Evolutionary conservation across 306 rosid species (phyloP).

Genomic region (Coriaria nepalensis): DNA sequence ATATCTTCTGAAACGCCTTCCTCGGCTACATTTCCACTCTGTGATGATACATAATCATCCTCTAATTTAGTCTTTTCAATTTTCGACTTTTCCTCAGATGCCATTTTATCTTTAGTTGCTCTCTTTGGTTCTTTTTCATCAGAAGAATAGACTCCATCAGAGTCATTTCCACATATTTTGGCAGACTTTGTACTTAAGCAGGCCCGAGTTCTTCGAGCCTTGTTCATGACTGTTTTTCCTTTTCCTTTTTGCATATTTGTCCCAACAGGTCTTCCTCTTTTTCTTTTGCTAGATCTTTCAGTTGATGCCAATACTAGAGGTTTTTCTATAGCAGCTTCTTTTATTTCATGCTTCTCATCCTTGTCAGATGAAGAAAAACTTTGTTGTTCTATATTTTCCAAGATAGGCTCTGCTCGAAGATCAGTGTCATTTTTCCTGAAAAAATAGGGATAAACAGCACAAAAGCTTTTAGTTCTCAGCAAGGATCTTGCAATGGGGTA

Average conservation of each 20-base stretch:
- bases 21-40: slow-evolving; percentile 10
- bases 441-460: slow-evolving; percentile 3
- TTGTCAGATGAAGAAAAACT: slow-evolving; percentile 12
- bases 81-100: slow-evolving; percentile 13
- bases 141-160: slow-evolving; percentile 39
- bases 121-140: slow-evolving; percentile 15
- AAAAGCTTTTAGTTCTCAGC: not conserved
- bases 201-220: slow-evolving; percentile 33
- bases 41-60: slow-evolving; percentile 21
- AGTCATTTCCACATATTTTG: slow-evolving; percentile 45
- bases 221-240: slow-evolving; percentile 23
- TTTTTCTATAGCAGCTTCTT: slow-evolving; percentile 20
- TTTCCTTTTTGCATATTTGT: slow-evolving; percentile 26
- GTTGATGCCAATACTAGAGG: slow-evolving; percentile 16
- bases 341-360: slow-evolving; percentile 19
- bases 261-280: slow-evolving; percentile 61
- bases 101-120: slow-evolving; percentile 11
- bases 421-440: slow-evolving; percentile 35
- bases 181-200: slow-evolving; percentile 37
- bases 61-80: slow-evolving; percentile 10
- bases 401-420: slow-evolving; percentile 13
- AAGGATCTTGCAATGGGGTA: too few relatives aligned
- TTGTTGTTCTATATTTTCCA: slow-evolving; percentile 15
- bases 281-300: slow-evolving; percentile 30
- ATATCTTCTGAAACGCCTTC: slow-evolving; percentile 27